Base-by-base conservation (phyloP, 441 rosid genomes). In the Raphanus hybrid region DNA sequence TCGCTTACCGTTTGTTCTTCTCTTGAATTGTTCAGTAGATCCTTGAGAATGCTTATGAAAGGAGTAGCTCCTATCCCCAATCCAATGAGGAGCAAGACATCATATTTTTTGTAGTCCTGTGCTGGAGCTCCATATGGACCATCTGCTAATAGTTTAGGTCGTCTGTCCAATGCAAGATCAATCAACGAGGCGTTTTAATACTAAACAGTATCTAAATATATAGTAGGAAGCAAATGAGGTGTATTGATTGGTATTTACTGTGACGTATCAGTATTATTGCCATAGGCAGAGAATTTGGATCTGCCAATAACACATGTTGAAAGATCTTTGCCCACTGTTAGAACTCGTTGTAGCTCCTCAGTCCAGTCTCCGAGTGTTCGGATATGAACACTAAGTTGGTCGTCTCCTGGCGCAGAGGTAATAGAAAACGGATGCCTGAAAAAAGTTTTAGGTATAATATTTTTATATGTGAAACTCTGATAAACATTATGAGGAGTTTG, bases 71-170 rank as follows among this genome's bases (percentile, higher is more conserved):
- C 99, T 61, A 93, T 96, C 71, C 97, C 99, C 10, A 93, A 86
- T 27, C 99, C 98, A 59, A 93, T 91, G 18, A 93, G 99, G 63
- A 96, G 98, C 83, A 96, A 82, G 52, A 96, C 97, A 65, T 96
- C 97, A 29, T 96, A 93, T 41, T 87, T 92, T 74, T 80, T 83
- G 84, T 93, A 93, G 86, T 96, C 98, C 71, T 93, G 99, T 34
- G 99, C 97, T 50, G 98, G 97, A 57, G 99, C 97, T 16, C 99
- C 99, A 26, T 92, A 96, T 11, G 99, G 99, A 67, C 99, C 99
- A 54, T 93, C 99, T 8, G 90, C 88, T n/a, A 83, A 82, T 64
- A 96, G 74, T 76, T 81, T 92, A 0, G 96, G 97, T 65, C 83
- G 91, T 67, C 98, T 96, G 93, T 11, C 50, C 62, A 71, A 65